Base-by-base conservation (phyloP, 129 eudicot genomes). In the Flaveria ramosissima region DNA sequence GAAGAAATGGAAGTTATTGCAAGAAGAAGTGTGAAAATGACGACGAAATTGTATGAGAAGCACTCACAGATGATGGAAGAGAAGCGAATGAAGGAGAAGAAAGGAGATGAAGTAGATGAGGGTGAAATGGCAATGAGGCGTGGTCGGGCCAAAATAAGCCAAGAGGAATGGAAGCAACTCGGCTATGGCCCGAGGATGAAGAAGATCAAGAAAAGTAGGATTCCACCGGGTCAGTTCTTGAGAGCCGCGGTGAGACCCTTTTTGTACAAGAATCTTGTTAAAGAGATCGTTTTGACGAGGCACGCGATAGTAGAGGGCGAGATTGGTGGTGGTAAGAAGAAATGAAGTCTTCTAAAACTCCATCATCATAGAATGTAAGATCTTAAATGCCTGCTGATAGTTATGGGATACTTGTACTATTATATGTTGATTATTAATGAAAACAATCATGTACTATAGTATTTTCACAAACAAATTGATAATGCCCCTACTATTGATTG, bases 201-300 rank as follows among this genome's bases (percentile, higher is more conserved):
- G 80, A 90, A 70, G 81, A 55, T 87, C 2, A 87, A 86, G 73
- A 93, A 85, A 86, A 91, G 97, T 77, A 84, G 78, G 85, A 83
- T 87, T 39, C 98, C 98, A 20, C 98, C 98, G 1, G 98, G 90
- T n/a, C 83, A 86, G 77, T 93, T 93, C 80, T 23, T 93, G 79
- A 79, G 89, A 45, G 96, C 97, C 0, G 97, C 98, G 1, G 93
- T 93, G n/a, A 89, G 98, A 70, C 98, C 98, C 1, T 93, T 93
- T 77, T 70, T 86, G 52, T 93, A 90, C 78, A 90, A 83, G 77
- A 93, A 93, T 83, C 98, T 93, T 68, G 85, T 93, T 16, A 93
- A 93, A 83, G 98, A 93, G 88, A 87, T 93, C 17, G 97, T 91
- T 24, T 62, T 93, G 67, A 85, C 86, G 0, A 85, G 98, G 65